Evolutionary conservation across 768 basidiomycete genomes (phyloP).

Genomic region (Sarcodon aspratus): DNA sequence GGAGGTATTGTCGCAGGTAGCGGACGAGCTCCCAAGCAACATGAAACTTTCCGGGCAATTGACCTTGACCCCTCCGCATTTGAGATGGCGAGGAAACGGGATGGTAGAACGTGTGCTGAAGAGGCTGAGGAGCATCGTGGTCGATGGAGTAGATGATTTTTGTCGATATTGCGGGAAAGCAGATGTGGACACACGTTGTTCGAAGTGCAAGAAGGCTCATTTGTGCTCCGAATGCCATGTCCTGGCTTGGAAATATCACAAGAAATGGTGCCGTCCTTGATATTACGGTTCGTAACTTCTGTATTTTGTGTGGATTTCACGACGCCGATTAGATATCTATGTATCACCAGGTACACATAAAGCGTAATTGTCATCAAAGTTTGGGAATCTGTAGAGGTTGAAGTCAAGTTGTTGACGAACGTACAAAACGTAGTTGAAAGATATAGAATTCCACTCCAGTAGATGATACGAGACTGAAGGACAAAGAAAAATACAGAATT

Average conservation of each 20-base stretch:
- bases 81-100: conserved; percentile 5
- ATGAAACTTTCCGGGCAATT: conserved; percentile 5
- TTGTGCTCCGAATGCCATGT: conserved; percentile 9
- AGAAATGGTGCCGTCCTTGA: conserved; percentile 5
- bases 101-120: conserved; percentile 6
- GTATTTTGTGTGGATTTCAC: no score
- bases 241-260: conserved; percentile 12
- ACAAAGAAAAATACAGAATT: no score
- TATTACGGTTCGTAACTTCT: no score
- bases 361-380: no score
- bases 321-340: no score
- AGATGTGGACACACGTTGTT: conserved; percentile 9
- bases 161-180: conserved; percentile 13
- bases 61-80: conserved; percentile 1
- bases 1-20: conserved; percentile 7
- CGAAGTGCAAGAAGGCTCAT: conserved; percentile 9
- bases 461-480: no score
- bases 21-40: conserved; percentile 3
- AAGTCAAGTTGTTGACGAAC: no score
- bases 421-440: no score
- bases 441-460: no score
- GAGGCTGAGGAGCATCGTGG: conserved; percentile 5
- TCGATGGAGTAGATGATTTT: conserved; percentile 7
- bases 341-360: no score
- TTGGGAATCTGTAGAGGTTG: no score